Percentiles rank a stretch among this genome's conserved stretches.
These are phyloP conservation scores for Pyrus pyrifolia DNA, from an alignment of 306 rosid genomes.

Conservation along the genomic window DNA sequence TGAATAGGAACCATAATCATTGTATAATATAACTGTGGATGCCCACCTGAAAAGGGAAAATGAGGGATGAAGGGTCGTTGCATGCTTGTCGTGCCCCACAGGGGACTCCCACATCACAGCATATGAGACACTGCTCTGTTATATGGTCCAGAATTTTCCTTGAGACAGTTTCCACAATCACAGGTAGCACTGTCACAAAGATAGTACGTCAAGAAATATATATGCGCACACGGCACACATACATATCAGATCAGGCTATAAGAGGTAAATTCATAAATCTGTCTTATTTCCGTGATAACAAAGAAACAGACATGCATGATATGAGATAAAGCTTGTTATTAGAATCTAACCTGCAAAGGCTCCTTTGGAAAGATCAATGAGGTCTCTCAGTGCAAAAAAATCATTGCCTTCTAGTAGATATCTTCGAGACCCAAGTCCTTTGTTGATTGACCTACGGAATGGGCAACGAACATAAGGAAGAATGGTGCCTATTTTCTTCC, in stretches of 20 bases:
- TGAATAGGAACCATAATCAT: background rate
- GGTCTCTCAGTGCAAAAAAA: conserved; percentile 92
- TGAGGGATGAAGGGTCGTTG: conserved; percentile 82
- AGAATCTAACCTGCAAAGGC: conserved; percentile 81
- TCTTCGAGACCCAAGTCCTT: conserved; percentile 78
- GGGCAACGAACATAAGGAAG: conserved; percentile 89
- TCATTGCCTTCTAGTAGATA: conserved; percentile 92
- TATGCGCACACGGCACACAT: background rate
- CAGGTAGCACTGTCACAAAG: conserved; percentile 77
- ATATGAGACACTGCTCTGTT: conserved; percentile 87
- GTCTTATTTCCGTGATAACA: background rate
- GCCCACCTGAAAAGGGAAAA: conserved; percentile 93
- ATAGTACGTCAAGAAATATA: conserved; percentile 4
- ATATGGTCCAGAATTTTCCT: conserved; percentile 80
- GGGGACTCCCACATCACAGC: conserved; percentile 94
- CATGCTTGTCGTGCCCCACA: conserved; percentile 90
- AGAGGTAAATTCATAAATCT: background rate
- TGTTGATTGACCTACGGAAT: conserved; percentile 67
- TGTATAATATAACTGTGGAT: background rate
- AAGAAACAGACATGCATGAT: background rate
- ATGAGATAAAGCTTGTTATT: conserved; percentile 5
- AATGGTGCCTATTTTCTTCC: conserved; percentile 75
- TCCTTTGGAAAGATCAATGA: conserved; percentile 96
- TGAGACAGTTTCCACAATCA: conserved; percentile 67
- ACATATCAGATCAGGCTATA: background rate